A percentile compares a stretch with the other conserved stretches of the same genome.
These are phyloP conservation scores for Moricandia arvensis DNA, from an alignment of 345 rosid genomes.

Conservation along the genomic window DNA sequence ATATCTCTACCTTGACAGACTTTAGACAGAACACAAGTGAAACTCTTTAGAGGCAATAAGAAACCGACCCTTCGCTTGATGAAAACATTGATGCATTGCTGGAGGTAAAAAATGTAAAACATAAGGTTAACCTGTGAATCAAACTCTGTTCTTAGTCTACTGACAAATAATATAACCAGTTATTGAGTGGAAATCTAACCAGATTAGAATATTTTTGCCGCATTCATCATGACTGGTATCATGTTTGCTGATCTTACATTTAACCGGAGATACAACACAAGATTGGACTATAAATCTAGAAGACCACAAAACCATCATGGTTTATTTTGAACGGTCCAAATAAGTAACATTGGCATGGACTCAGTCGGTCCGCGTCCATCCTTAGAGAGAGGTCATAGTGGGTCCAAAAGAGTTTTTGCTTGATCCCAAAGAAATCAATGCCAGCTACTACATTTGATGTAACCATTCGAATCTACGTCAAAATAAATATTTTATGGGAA, in stretches of 20 bases:
- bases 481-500: neutral
- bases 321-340: neutral
- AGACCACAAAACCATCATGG: neutral
- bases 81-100: no score
- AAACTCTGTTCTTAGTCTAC: neutral
- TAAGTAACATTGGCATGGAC: neutral
- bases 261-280: neutral
- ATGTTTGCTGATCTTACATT: neutral
- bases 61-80: no score
- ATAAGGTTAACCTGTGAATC: no score
- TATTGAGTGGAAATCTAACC: neutral
- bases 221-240: neutral
- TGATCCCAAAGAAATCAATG: conserved; percentile 7
- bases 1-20: no score
- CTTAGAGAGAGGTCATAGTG: neutral
- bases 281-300: neutral
- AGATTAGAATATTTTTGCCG: neutral
- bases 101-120: no score
- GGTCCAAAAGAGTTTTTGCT: conserved; percentile 13
- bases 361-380: neutral
- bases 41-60: no score
- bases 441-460: conserved; percentile 20
- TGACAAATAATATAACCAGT: neutral
- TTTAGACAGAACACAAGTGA: no score
- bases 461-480: conserved; percentile 6